Base-by-base conservation (phyloP, 148 eudicot genomes). In the Dianthus caryophyllus region DNA sequence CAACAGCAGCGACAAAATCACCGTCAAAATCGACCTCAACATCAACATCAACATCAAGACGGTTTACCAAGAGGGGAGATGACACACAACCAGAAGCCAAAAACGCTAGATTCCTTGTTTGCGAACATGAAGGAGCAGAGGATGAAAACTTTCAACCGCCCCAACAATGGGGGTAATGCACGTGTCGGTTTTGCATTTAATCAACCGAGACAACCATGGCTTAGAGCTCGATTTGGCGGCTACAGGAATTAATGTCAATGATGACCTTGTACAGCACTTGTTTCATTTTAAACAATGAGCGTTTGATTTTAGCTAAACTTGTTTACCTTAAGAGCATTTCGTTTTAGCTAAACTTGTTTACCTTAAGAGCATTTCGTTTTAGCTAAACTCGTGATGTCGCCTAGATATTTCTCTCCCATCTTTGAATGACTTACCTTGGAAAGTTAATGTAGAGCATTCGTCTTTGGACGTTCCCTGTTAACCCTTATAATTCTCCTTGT, bases 91-190 rank as follows among this genome's bases (percentile, higher is more conserved):
- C 90, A 80, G 73, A 84, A 73, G 75, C 88, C 96, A 61, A 89
- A 87, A 71, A 90, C 99, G 1, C 73, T 95, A 51, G 99, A 95
- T 71, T 90, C 91, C 20, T 71, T 84, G 71, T 95, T 95, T 77
- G 96, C 97, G 21, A 84, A 81, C 76, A 90, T 95, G 99, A 85
- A 88, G 82, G 96, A 94, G 71, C 87, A 95, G 76, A 87, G 99
- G 70, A 82, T 85, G 89, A 83, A 79, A 78, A 72, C 75, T 29
- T 50, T 61, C 29, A 77, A 85, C 36, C 82, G 59, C 47, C 84
- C 81, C 63, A 82, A 73, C 73, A 81, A 79, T 61, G 81, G 69
- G 0, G 47, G 25, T 27, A 69, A 13, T 51, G 17, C 65, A 12
- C 72, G 79, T 63, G 66, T 75, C 66, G 72, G 80, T 58, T 79